A percentile compares a stretch with the other conserved stretches of the same genome.
phyloP scores from a whole-genome alignment of 2,329 filamentous ascomycete species.

The Atkinsonella hypoxylon region DNA sequence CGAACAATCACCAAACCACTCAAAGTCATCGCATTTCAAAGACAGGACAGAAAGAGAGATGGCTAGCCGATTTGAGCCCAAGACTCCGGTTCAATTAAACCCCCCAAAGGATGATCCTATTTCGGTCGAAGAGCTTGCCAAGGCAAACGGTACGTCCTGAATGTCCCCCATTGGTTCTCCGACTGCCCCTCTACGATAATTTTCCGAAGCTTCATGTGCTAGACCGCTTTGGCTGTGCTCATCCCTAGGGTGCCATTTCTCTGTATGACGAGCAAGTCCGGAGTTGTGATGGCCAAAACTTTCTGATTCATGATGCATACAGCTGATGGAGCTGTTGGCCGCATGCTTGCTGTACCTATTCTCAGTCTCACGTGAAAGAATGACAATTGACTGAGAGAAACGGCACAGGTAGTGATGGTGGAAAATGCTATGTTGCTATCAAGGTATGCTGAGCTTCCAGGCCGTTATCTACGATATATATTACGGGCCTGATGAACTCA shows the following conservation, averaged over 20 bases:
- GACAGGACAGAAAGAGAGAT: slow-evolving; percentile 21
- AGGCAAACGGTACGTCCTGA: slow-evolving; percentile 62
- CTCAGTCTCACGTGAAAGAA: background rate
- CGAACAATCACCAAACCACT: slow-evolving; percentile 1
- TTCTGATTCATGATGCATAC: background rate
- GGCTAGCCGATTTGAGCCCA: slow-evolving; percentile 65
- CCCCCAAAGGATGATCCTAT: slow-evolving; percentile 85
- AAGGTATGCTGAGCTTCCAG: slow-evolving; percentile 37
- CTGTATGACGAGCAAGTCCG: too few relatives aligned
- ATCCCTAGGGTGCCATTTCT: too few relatives aligned
- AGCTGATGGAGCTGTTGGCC: background rate
- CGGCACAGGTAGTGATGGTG: slow-evolving; percentile 49
- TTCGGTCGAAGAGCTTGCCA: slow-evolving; percentile 63
- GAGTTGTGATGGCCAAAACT: too few relatives aligned
- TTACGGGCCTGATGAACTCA: background rate
- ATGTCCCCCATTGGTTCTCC: background rate
- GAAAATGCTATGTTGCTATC: slow-evolving; percentile 56
- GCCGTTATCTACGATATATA: background rate
- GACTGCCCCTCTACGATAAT: background rate
- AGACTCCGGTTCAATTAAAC: slow-evolving; percentile 60
- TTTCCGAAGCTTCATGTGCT: background rate
- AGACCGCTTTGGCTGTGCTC: too few relatives aligned
- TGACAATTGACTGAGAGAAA: background rate
- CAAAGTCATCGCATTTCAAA: background rate
- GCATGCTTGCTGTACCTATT: background rate